These are phyloP conservation scores for Lactifluus subvellereus DNA, from an alignment of 768 basidiomycete species.

Conservation along the genomic window DNA sequence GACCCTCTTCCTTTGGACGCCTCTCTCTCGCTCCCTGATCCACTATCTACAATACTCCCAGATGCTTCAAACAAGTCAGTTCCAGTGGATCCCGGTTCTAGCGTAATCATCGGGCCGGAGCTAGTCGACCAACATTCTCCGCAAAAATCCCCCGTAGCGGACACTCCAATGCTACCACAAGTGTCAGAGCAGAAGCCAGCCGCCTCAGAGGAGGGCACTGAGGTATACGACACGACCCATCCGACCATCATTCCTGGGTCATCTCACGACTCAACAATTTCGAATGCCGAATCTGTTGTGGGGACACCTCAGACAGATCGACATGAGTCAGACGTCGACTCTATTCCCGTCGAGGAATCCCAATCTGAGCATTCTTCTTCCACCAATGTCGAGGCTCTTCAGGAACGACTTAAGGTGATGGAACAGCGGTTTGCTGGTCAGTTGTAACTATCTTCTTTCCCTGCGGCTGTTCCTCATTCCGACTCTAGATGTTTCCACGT, in stretches of 20 bases:
- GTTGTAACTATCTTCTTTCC: slow-evolving; percentile 7
- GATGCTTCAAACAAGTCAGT: neutral
- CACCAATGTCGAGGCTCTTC: slow-evolving; percentile 49
- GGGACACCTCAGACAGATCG: neutral
- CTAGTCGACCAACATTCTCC: neutral
- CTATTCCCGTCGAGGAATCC: neutral
- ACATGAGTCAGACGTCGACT: neutral
- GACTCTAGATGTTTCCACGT: slow-evolving; percentile 64
- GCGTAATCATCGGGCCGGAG: neutral
- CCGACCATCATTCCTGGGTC: neutral
- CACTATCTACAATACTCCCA: neutral
- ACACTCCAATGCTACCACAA: neutral
- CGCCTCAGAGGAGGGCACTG: neutral
- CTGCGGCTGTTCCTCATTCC: neutral
- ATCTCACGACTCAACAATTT: neutral
- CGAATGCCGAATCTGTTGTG: neutral
- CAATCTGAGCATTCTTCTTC: slow-evolving; percentile 15
- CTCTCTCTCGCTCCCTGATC: neutral
- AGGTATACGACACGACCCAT: neutral
- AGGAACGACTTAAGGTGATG: slow-evolving; percentile 59
- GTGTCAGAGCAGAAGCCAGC: neutral
- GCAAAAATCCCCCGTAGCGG: neutral
- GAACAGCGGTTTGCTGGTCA: slow-evolving; percentile 75
- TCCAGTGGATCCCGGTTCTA: neutral
- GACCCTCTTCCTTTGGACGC: neutral